A percentile compares a stretch with the other conserved stretches of the same genome.
These are phyloP conservation scores for Xylaria sp. DNA, from an alignment of 2,329 filamentous ascomycete species.

Conservation along the genomic window DNA sequence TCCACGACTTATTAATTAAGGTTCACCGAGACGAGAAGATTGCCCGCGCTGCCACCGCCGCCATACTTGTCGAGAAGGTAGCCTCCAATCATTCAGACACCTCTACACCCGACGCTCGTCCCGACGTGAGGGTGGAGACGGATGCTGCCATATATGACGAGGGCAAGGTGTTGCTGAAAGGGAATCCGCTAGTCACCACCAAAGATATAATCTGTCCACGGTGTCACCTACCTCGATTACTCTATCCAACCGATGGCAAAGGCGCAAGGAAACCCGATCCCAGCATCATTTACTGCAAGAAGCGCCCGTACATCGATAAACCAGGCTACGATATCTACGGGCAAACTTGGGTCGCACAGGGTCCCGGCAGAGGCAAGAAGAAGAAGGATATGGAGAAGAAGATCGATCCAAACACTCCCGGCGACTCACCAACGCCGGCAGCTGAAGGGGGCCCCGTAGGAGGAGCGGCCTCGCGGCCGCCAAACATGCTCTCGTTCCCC, in stretches of 20 bases:
- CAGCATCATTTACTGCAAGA: slow-evolving; percentile 79
- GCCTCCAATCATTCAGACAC: slow-evolving; percentile 65
- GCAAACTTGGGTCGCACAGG: slow-evolving; percentile 80
- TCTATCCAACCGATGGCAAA: slow-evolving; percentile 77
- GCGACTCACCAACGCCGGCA: slow-evolving; percentile 57
- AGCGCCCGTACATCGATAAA: slow-evolving; percentile 80
- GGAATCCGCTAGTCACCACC: slow-evolving; percentile 77
- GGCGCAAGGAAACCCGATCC: slow-evolving; percentile 74
- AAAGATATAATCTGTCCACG: slow-evolving; percentile 77
- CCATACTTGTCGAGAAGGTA: slow-evolving; percentile 71
- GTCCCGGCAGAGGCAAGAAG: slow-evolving; percentile 77
- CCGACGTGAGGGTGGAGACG: slow-evolving; percentile 70
- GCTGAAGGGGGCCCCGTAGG: slow-evolving; percentile 57
- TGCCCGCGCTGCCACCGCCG: slow-evolving; percentile 72
- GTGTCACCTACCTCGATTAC: slow-evolving; percentile 78
- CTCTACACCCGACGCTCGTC: slow-evolving; percentile 62
- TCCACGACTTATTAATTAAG: slow-evolving; percentile 78
- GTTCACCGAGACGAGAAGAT: slow-evolving; percentile 83
- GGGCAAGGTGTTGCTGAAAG: slow-evolving; percentile 73
- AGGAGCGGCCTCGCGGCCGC: slow-evolving; percentile 56
- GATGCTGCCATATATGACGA: slow-evolving; percentile 77
- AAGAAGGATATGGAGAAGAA: slow-evolving; percentile 80
- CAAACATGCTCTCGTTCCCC: slow-evolving; percentile 71
- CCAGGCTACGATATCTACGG: slow-evolving; percentile 83
- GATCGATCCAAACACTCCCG: slow-evolving; percentile 52